These are phyloP conservation scores for Coffea canephora DNA, from an alignment of 257 asterid genomes.

Conservation along the genomic window DNA sequence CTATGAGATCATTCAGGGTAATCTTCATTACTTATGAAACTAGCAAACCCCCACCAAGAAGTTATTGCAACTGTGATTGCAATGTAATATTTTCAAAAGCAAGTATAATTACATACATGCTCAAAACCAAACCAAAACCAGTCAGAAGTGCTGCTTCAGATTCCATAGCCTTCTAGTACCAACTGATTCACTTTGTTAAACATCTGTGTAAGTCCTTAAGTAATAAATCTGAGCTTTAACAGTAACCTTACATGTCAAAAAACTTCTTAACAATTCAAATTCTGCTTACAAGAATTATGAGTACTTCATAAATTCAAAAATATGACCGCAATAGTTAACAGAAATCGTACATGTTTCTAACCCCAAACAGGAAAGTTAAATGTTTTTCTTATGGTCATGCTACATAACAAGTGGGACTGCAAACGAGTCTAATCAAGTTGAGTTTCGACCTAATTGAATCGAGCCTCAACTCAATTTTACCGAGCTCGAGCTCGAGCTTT, in stretches of 20 bases:
- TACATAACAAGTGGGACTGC: too few relatives aligned
- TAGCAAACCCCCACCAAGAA: not conserved
- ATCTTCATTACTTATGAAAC: not conserved
- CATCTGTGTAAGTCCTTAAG: not conserved
- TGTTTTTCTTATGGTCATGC: not conserved
- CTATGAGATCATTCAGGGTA: not conserved
- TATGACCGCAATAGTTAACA: not conserved
- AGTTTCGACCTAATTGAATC: too few relatives aligned
- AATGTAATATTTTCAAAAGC: not conserved
- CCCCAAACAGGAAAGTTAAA: not conserved
- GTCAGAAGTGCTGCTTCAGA: not conserved
- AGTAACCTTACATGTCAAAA: not conserved
- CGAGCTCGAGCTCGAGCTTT: too few relatives aligned
- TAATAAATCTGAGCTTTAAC: not conserved
- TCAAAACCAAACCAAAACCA: not conserved
- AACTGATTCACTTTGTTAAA: not conserved
- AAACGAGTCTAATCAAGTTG: too few relatives aligned
- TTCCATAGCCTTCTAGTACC: not conserved
- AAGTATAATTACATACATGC: not conserved
- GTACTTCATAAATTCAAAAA: not conserved
- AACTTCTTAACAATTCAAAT: not conserved
- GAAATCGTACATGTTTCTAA: not conserved
- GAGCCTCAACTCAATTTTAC: too few relatives aligned
- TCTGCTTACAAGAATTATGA: not conserved
- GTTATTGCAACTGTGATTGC: not conserved